Conservation (phyloP, 2,329 filamentous ascomycete genomes). For the Thielaviopsis punctulata region DNA sequence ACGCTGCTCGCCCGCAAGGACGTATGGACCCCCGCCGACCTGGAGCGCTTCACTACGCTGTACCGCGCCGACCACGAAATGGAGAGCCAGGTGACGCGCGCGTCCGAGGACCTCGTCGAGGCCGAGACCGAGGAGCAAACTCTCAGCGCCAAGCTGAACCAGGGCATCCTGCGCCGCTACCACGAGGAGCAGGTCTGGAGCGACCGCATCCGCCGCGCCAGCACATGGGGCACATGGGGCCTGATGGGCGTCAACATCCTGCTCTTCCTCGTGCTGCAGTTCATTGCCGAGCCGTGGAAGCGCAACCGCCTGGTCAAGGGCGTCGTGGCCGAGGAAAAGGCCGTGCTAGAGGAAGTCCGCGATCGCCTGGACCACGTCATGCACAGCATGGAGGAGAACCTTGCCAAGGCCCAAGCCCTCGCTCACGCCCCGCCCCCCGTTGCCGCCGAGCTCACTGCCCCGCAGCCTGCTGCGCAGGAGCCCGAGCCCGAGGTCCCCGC, state of each 20-base stretch:
- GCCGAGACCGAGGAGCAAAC: constrained; percentile 70
- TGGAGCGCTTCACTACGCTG: constrained; percentile 85
- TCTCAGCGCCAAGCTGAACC: constrained; percentile 56
- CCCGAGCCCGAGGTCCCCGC: neutral
- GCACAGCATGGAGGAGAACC: constrained; percentile 9
- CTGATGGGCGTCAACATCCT: constrained; percentile 94
- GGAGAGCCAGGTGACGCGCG: constrained; percentile 62
- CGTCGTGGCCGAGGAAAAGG: constrained; percentile 63
- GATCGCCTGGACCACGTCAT: constrained; percentile 12
- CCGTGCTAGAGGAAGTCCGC: constrained; percentile 30
- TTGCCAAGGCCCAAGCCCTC: constrained; percentile 7
- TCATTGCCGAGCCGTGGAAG: constrained; percentile 87
- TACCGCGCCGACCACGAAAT: constrained; percentile 88
- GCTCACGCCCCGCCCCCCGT: neutral
- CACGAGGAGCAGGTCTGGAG: constrained; percentile 99
- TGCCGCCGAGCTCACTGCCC: neutral
- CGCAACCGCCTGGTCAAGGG: constrained; percentile 63
- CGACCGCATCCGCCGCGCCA: constrained; percentile 88
- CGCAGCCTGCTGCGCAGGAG: neutral
- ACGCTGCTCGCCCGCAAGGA: constrained; percentile 87
- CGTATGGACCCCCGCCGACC: constrained; percentile 68
- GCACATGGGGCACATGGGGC: constrained; percentile 96
- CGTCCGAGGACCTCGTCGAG: constrained; percentile 53
- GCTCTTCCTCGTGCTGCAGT: constrained; percentile 69
- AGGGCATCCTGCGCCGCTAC: constrained; percentile 75